Evolutionary conservation across 2,329 filamentous ascomycete species (phyloP).

Genomic region (Cryphonectria parasitica): DNA sequence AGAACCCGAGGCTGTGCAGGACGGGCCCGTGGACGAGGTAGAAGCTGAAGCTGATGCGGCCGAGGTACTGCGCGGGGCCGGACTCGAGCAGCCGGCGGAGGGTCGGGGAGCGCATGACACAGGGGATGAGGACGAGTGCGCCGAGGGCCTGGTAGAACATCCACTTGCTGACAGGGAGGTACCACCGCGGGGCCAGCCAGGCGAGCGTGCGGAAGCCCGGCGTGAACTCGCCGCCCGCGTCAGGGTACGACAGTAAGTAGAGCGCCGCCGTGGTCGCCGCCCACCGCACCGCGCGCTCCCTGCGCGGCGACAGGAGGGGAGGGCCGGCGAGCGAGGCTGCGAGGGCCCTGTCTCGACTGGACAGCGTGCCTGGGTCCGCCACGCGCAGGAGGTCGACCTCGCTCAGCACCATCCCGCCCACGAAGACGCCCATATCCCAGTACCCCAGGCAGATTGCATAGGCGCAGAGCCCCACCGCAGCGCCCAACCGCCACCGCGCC

Average conservation of each 20-base stretch:
- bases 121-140: conserved; percentile 42
- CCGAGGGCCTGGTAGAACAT: conserved; percentile 46
- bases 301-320: conserved; percentile 19
- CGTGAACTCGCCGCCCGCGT: conserved; percentile 43
- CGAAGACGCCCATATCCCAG: conserved; percentile 47
- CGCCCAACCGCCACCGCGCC: conserved; percentile 39
- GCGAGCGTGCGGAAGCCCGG: conserved; percentile 43
- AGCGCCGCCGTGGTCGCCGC: conserved; percentile 38
- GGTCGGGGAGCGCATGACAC: conserved; percentile 40
- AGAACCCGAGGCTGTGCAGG: conserved; percentile 37
- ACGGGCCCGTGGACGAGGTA: conserved; percentile 44
- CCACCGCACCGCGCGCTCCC: conserved; percentile 35
- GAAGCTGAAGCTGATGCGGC: conserved; percentile 46
- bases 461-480: conserved; percentile 37
- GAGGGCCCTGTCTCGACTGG: conserved; percentile 24
- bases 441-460: conserved; percentile 42
- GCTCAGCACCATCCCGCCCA: conserved; percentile 43
- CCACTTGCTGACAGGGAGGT: conserved; percentile 43
- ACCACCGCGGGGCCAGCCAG: conserved; percentile 42
- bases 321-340: conserved; percentile 11
- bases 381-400: conserved; percentile 41
- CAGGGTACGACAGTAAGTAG: conserved; percentile 46
- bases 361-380: conserved; percentile 22
- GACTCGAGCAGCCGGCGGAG: conserved; percentile 39
- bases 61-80: conserved; percentile 42